Conservation (phyloP, 2,329 filamentous ascomycete species). For the Aureobasidium sp. region DNA sequence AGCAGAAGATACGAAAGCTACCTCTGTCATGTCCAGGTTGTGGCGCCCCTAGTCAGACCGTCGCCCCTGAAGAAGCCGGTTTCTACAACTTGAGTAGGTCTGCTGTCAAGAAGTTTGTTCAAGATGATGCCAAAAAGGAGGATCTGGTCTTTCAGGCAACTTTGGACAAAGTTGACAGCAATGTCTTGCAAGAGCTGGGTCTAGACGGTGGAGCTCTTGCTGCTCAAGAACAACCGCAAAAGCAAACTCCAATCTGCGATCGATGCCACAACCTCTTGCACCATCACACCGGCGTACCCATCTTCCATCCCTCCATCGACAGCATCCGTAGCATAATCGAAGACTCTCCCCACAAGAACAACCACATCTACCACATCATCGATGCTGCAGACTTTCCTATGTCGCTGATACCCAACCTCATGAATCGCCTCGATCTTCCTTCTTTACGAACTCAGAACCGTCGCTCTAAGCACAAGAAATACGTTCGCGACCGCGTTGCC, state of each 20-base stretch:
- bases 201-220: conserved; percentile 19
- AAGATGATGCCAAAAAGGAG: conserved; percentile 27
- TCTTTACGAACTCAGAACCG: conserved; percentile 74
- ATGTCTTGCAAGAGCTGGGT: conserved; percentile 27
- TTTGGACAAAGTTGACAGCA: conserved; percentile 26
- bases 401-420: conserved; percentile 75
- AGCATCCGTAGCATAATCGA: conserved; percentile 76
- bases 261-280: conserved; percentile 79
- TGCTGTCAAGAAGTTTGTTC: conserved; percentile 26
- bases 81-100: conserved; percentile 49
- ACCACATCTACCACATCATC: conserved; percentile 91
- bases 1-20: conserved; percentile 24
- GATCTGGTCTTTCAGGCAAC: conserved; percentile 31
- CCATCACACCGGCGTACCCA: conserved; percentile 63
- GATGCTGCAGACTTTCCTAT: conserved; percentile 96
- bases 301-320: conserved; percentile 73
- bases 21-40: conserved; percentile 55
- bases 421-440: conserved; percentile 61
- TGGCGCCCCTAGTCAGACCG: conserved; percentile 52
- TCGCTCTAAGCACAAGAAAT: conserved; percentile 61
- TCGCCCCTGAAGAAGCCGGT: conserved; percentile 48
- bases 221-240: background rate
- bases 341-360: conserved; percentile 82
- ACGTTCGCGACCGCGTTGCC: conserved; percentile 58
- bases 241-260: conserved; percentile 62